Percentiles rank a stretch among this genome's conserved stretches.
phyloP scores from a whole-genome alignment of 345 rosid species.

The Garcia nutans region DNA sequence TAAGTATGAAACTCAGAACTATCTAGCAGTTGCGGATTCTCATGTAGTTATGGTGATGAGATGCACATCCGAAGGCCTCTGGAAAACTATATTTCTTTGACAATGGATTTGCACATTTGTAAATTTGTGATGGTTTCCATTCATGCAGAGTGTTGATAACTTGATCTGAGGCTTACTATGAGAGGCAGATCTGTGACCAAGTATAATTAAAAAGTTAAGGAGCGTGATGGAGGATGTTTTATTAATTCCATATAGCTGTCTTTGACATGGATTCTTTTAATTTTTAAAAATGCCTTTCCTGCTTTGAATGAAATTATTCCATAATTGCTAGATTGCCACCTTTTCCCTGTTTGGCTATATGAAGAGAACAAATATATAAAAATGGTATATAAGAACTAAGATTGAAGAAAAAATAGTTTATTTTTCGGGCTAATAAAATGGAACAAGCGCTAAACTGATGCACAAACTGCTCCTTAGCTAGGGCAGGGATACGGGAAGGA shows the following conservation, averaged over 20 bases:
- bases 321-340: not conserved
- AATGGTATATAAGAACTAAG: not conserved
- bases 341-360: not conserved
- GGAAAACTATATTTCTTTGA: not conserved
- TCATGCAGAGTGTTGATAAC: not conserved
- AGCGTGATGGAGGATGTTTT: not conserved
- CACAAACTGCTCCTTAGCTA: too few relatives aligned
- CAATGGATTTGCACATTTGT: not conserved
- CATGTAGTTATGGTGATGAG: not conserved
- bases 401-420: not conserved
- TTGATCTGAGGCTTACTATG: not conserved
- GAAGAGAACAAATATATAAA: not conserved
- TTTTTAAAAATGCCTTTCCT: not conserved
- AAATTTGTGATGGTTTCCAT: not conserved
- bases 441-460: too few relatives aligned
- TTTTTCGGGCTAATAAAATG: not conserved
- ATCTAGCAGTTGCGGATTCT: not conserved
- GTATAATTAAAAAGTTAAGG: not conserved
- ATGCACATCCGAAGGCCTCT: not conserved
- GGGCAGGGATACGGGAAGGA: too few relatives aligned
- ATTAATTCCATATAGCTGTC: not conserved
- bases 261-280: not conserved
- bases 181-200: not conserved
- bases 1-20: not conserved
- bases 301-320: not conserved